Conservation (phyloP, 768 basidiomycete species). For the Termitomyces sp. region DNA sequence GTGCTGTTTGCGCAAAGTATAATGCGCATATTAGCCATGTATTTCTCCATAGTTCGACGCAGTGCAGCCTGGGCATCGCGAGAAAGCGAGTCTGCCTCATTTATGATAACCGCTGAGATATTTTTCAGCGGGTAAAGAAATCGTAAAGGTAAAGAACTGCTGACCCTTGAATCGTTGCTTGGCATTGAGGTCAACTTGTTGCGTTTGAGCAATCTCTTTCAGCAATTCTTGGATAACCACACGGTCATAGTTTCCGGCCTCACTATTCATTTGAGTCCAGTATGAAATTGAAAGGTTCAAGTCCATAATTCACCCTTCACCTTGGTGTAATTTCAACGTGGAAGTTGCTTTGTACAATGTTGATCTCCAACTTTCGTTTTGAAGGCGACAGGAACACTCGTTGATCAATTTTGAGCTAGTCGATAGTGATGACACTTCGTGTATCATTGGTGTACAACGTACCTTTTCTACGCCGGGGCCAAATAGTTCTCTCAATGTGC, state of each 20-base stretch:
- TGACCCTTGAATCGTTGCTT: conserved; percentile 96
- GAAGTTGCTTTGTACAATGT: conserved; percentile 95
- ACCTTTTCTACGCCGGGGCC: conserved; percentile 93
- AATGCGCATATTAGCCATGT: conserved; percentile 96
- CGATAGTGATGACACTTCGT: not conserved
- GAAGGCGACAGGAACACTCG: conserved; percentile 92
- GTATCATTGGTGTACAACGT: conserved; percentile 10
- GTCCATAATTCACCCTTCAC: conserved; percentile 32
- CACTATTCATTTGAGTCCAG: conserved; percentile 42
- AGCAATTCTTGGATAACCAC: conserved; percentile 94
- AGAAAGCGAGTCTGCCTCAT: conserved; percentile 92
- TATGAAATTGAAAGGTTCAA: not conserved
- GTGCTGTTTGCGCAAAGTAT: conserved; percentile 97
- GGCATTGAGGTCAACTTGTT: conserved; percentile 94
- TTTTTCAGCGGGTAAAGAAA: not conserved
- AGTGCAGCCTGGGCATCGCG: conserved; percentile 97
- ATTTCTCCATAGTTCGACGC: conserved; percentile 98
- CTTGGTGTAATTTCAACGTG: conserved; percentile 98
- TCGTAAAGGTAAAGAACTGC: conserved; percentile 5
- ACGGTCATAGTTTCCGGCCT: conserved; percentile 93
- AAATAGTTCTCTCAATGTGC: conserved; percentile 83
- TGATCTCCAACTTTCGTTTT: conserved; percentile 91
- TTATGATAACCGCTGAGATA: conserved; percentile 86
- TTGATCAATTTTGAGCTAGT: conserved; percentile 95
- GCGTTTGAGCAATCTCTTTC: conserved; percentile 98